Evolutionary conservation across 2,329 filamentous ascomycete genomes (phyloP), one percentile per base, ranked within the genome.

Genomic region (Cladosporium oxysporum): DNA sequence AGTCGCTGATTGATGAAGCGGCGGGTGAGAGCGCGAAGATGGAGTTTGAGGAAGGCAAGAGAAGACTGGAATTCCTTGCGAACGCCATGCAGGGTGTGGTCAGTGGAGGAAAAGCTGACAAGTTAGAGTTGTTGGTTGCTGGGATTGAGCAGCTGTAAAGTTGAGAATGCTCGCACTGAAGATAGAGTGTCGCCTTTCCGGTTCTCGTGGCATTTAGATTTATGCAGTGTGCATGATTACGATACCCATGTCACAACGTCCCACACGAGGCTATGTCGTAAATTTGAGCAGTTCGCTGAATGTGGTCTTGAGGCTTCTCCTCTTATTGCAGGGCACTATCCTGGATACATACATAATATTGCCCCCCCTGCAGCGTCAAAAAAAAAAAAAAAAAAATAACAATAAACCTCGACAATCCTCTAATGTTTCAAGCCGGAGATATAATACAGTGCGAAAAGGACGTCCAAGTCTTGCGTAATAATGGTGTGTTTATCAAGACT

Each of bases 1-100:
- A 85, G 66, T 83, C 86, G 65, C 87, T 98, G 21, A 83, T 98
- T 37, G 91, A 93, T 29, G 83, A 92, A 28, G 95, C 95, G 2
- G 87, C 86, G n/a, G 80, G 83, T 57, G 95, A 96, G 80, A 96
- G 92, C 67, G 82, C 82, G 47, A 88, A 94, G 77, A 80, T 99
- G 78, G 95, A 99, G 79, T 84, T 88, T 62, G 85, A 88, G 70
- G 87, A 93, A 71, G 86, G 83, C 70, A 81, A 81, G 68, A 87
- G 89, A 68, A 86, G 87, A 67, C 75, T 96, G 50, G 81, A 75
- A 6, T 74, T 76, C 66, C 61, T 80, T 59, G 68, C 72, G 8
- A 33, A 33, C 18, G 55, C 31, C n/a, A 21, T 37, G 31, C 31
- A 26, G 23, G 31, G 23, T 18, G 31, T 53, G 5, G 10, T 62